Conservation (phyloP, 805 yeast species). For the Starmerella geochares region DNA sequence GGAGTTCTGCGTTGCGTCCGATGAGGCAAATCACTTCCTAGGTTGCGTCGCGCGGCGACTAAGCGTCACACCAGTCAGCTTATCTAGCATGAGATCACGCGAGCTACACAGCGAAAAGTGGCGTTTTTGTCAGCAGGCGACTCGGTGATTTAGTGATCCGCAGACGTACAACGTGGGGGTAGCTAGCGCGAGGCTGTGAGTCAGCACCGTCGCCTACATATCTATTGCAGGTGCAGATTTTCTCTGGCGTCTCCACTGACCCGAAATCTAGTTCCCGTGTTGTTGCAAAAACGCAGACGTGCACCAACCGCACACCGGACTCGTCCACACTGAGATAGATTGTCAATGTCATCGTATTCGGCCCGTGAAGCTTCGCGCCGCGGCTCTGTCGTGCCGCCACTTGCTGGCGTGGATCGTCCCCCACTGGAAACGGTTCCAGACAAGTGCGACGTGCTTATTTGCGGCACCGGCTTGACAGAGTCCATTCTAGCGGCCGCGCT, state of each 20-base stretch:
- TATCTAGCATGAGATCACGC: constrained; percentile 8
- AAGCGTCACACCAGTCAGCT: neutral
- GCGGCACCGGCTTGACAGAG: constrained; percentile 88
- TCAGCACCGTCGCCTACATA: constrained; percentile 14
- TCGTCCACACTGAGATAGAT: neutral
- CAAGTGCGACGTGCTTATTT: constrained; percentile 75
- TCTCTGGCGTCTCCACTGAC: constrained; percentile 7
- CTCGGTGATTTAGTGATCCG: neutral
- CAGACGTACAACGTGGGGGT: constrained; percentile 6
- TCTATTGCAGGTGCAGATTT: constrained; percentile 17
- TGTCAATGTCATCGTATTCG: constrained; percentile 33
- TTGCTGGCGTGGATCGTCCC: constrained; percentile 33
- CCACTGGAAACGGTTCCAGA: constrained; percentile 37
- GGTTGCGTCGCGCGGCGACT: neutral
- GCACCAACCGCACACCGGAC: neutral
- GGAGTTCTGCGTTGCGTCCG: neutral
- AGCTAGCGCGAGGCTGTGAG: constrained; percentile 11
- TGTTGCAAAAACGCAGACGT: neutral
- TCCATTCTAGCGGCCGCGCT: constrained; percentile 84
- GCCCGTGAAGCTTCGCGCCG: constrained; percentile 33
- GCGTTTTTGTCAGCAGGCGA: constrained; percentile 3
- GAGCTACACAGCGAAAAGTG: neutral
- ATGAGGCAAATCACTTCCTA: neutral
- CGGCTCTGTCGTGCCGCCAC: constrained; percentile 34
- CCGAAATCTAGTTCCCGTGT: constrained; percentile 1